Evolutionary conservation across 371 early-diverging fungal genomes (phyloP), one percentile per base, ranked within the genome.

Genomic region (Rhizopus delemar): DNA sequence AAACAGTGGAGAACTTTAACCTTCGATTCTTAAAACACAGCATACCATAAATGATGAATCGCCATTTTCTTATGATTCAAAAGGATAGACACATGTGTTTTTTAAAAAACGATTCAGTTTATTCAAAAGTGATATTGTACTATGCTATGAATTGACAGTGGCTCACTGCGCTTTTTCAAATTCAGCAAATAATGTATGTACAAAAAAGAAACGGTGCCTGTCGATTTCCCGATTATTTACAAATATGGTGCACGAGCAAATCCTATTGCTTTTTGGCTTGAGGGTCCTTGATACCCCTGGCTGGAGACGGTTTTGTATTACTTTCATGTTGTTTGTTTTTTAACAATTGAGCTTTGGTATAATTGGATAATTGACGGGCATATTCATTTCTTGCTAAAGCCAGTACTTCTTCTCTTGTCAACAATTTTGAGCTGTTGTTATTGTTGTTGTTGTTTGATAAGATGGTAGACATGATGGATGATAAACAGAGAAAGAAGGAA

Each of bases 321-420:
- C 39, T 48, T 29, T 3, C 9, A 29, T 38, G 39, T 2, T 11
- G 3, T 9, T 48, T 48, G 29, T 48, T 29, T 28, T 48, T 48
- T 29, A 48, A 29, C 4, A 67, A 50, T 39, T 59, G 67, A 13
- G 54, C 59, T 53, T 46, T 67, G 50, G 68, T 68, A 45, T 68
- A 68, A n/a, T 59, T 52, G 28, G 49, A 63, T 46, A 77, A 57
- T 59, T 77, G 77, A 31, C 77, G 69, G 29, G 77, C 71, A 54
- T 77, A 77, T 68, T 77, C 77, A 45, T 68, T 54, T 68, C 70
- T 60, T 36, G 77, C 77, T 70, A 77, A 57, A 22, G 65, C 68
- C 58, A 75, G 56, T 0, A 75, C 58, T 55, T 75, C 65, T 35
- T 75, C 75, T 50, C 73, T 62, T 49, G 62, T 65, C 3, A 51